phyloP scores from a whole-genome alignment of 2,329 filamentous ascomycete species.

The Trichoderma semiorbis region DNA sequence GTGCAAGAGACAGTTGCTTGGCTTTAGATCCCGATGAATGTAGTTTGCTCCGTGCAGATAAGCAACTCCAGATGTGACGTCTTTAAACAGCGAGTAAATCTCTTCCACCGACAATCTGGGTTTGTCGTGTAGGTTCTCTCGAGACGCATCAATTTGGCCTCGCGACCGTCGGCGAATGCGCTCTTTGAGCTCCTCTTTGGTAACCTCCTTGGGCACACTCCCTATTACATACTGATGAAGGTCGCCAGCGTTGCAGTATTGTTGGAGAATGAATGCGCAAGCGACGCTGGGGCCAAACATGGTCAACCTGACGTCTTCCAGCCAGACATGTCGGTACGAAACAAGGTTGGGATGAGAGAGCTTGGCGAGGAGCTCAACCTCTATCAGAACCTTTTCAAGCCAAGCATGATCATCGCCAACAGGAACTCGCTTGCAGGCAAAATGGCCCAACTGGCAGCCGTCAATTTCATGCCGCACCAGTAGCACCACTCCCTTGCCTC shows the following conservation, averaged over 20 bases:
- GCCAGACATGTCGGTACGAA: conserved; percentile 95
- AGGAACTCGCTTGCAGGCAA: conserved; percentile 94
- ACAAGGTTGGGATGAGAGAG: conserved; percentile 94
- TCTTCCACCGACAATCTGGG: conserved; percentile 70
- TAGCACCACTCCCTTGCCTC: conserved; percentile 91
- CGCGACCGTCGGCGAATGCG: conserved; percentile 79
- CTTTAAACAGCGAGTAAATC: conserved; percentile 94
- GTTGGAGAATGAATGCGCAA: conserved; percentile 94
- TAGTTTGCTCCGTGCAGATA: conserved; percentile 90
- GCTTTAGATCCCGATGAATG: conserved; percentile 94
- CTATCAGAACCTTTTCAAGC: conserved; percentile 89
- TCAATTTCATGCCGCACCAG: conserved; percentile 93
- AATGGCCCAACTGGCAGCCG: conserved; percentile 80
- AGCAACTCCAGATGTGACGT: conserved; percentile 87
- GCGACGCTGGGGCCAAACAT: conserved; percentile 88
- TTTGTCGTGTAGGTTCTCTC: conserved; percentile 41
- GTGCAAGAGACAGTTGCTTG: conserved; percentile 90
- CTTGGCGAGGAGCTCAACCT: conserved; percentile 88
- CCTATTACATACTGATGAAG: conserved; percentile 83
- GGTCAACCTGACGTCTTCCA: conserved; percentile 81
- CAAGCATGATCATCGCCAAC: conserved; percentile 92
- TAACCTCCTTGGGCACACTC: conserved; percentile 57
- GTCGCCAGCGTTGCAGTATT: conserved; percentile 94
- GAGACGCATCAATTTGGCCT: conserved; percentile 64
- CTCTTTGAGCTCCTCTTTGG: conserved; percentile 84